Evolutionary conservation across 768 basidiomycete genomes (phyloP).

Genomic region (Mycena vulgaris): DNA sequence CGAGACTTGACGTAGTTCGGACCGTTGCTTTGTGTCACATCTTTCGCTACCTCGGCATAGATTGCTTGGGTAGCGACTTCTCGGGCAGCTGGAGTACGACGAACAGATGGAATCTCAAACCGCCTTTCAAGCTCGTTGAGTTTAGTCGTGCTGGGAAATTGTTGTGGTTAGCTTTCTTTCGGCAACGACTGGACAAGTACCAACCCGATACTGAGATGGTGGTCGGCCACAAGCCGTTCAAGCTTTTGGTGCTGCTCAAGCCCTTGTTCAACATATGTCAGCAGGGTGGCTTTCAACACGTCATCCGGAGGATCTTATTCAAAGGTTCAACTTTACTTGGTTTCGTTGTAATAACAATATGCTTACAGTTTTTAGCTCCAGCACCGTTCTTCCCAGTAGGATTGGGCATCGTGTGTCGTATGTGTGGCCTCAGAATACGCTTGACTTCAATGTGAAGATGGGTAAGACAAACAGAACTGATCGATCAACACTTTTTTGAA

Average conservation of each 20-base stretch:
- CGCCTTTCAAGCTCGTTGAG: background rate
- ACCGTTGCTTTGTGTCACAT: slow-evolving; percentile 1
- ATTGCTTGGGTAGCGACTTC: background rate
- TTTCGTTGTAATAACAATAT: background rate
- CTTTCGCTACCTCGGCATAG: background rate
- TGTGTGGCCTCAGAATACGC: no score
- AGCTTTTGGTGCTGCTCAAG: background rate
- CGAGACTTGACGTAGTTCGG: background rate
- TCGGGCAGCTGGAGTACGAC: background rate
- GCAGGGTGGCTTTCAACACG: background rate
- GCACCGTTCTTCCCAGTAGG: slow-evolving; percentile 2
- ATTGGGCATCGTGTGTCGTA: no score
- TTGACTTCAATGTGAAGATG: no score
- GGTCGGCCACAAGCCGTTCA: background rate
- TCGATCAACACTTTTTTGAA: background rate
- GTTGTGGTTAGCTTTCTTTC: no score
- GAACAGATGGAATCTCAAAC: slow-evolving; percentile 4
- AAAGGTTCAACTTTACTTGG: background rate
- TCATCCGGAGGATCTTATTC: slow-evolving; percentile 2
- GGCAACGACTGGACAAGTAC: no score
- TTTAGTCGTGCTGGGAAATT: background rate
- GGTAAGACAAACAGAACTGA: no score
- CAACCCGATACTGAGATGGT: slow-evolving; percentile 12
- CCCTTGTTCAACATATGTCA: background rate
- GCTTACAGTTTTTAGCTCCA: slow-evolving; percentile 3